Conservation (phyloP, 768 basidiomycete species). For the Piloderma croceum region DNA sequence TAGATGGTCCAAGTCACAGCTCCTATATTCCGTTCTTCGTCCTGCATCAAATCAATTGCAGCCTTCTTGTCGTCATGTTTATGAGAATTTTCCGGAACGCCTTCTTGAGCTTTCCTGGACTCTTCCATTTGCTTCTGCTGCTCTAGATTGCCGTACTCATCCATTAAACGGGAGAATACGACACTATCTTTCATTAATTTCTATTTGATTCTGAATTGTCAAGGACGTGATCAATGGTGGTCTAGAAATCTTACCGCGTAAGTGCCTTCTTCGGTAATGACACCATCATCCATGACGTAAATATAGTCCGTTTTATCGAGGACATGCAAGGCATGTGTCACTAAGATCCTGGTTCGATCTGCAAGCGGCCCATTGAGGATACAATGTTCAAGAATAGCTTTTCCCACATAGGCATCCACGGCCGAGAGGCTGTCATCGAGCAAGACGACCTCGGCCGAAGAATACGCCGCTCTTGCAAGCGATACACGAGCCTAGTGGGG, state of each 20-base stretch:
- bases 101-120: conserved; percentile 4
- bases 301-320: conserved; percentile 57
- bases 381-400: conserved; percentile 58
- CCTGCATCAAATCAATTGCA: conserved; percentile 31
- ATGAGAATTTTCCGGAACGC: background rate
- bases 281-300: conserved; percentile 54
- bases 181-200: conserved; percentile 38
- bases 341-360: conserved; percentile 52
- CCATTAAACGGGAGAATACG: conserved; percentile 47
- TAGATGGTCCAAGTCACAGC: conserved; percentile 48
- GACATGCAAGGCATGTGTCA: conserved; percentile 57
- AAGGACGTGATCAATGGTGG: background rate
- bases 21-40: conserved; percentile 53
- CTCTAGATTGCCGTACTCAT: conserved; percentile 47
- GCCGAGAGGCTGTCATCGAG: conserved; percentile 81
- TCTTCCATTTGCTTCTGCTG: conserved; percentile 31
- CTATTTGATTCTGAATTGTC: conserved; percentile 21
- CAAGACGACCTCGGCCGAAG: conserved; percentile 64
- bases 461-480: conserved; percentile 73
- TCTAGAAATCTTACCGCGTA: conserved; percentile 36
- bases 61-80: conserved; percentile 10
- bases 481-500: conserved; percentile 74
- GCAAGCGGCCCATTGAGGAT: conserved; percentile 48
- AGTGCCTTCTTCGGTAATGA: conserved; percentile 58
- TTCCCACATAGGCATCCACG: conserved; percentile 73